Evolutionary conservation across 2,329 filamentous ascomycete species (phyloP).

Genomic region (Tolypocladium ovalisporum): DNA sequence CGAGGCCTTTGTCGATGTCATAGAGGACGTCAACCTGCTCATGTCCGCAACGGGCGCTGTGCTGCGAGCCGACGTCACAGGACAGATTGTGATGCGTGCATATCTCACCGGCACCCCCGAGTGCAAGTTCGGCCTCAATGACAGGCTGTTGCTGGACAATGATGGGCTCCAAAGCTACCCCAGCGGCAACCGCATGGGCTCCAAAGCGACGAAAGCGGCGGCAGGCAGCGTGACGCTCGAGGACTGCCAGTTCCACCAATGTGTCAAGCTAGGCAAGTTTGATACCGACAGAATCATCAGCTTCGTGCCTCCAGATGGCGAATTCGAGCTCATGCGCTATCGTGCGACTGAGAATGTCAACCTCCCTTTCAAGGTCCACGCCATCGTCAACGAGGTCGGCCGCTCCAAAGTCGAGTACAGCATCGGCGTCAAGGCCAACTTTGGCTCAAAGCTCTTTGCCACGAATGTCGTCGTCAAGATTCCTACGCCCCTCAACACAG

Average conservation of each 20-base stretch:
- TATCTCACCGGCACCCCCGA: constrained; percentile 94
- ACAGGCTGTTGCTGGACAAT: constrained; percentile 81
- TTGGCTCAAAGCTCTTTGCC: constrained; percentile 89
- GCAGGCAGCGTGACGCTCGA: constrained; percentile 92
- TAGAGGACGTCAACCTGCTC: constrained; percentile 96
- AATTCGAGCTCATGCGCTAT: constrained; percentile 98
- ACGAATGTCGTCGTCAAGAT: constrained; percentile 94
- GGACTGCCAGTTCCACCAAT: constrained; percentile 98
- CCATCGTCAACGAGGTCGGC: constrained; percentile 94
- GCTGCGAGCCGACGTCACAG: constrained; percentile 88
- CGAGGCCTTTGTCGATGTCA: constrained; percentile 97
- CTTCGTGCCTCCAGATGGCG: constrained; percentile 91
- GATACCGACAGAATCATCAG: constrained; percentile 94
- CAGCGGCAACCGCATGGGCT: constrained; percentile 66
- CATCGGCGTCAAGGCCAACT: constrained; percentile 95
- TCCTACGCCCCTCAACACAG: constrained; percentile 92
- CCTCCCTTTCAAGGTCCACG: constrained; percentile 95
- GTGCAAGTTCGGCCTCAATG: constrained; percentile 98
- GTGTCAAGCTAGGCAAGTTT: constrained; percentile 94
- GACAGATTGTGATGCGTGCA: constrained; percentile 96
- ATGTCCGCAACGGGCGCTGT: constrained; percentile 98
- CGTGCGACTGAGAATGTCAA: constrained; percentile 98
- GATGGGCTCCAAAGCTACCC: constrained; percentile 55
- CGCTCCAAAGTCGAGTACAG: constrained; percentile 98
- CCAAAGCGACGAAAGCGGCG: constrained; percentile 88